Evolutionary conservation across 1,139 yeast species (phyloP).

Genomic region (Geotrichum macrosporum): DNA sequence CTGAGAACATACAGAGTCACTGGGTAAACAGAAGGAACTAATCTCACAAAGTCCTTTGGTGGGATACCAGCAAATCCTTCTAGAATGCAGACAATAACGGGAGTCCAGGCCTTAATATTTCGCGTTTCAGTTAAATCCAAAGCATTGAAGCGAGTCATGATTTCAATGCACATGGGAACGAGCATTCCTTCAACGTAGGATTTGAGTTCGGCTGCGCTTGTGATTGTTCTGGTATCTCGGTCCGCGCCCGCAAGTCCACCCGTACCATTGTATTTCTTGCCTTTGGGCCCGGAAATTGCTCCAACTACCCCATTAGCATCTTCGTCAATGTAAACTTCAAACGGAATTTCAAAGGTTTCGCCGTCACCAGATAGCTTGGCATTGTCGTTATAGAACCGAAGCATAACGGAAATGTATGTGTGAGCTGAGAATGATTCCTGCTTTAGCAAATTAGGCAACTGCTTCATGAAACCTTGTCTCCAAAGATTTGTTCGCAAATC

Average conservation of each 20-base stretch:
- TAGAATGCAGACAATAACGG: slow-evolving; percentile 81
- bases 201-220: slow-evolving; percentile 15
- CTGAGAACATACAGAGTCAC: slow-evolving; percentile 62
- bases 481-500: slow-evolving; percentile 80
- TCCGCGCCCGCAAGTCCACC: not conserved
- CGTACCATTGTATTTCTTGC: not conserved
- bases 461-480: slow-evolving; percentile 89
- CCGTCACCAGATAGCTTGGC: slow-evolving; percentile 32
- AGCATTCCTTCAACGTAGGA: slow-evolving; percentile 18
- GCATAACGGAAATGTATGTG: slow-evolving; percentile 74
- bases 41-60: slow-evolving; percentile 58
- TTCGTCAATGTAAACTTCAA: slow-evolving; percentile 12
- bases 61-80: slow-evolving; percentile 79
- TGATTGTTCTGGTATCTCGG: not conserved
- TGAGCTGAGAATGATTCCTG: slow-evolving; percentile 92
- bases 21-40: slow-evolving; percentile 47
- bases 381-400: slow-evolving; percentile 73
- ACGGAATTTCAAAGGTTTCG: not conserved
- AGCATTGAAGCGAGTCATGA: slow-evolving; percentile 63
- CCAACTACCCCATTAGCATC: slow-evolving; percentile 19
- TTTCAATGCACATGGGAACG: slow-evolving; percentile 66
- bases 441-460: slow-evolving; percentile 82
- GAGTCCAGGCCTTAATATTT: slow-evolving; percentile 81
- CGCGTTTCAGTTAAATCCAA: slow-evolving; percentile 71
- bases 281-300: slow-evolving; percentile 1